Percentiles rank a stretch among this genome's conserved stretches.
These are phyloP conservation scores for Talaromyces sp. DNA, from an alignment of 2,329 filamentous ascomycete genomes.

Conservation along the genomic window DNA sequence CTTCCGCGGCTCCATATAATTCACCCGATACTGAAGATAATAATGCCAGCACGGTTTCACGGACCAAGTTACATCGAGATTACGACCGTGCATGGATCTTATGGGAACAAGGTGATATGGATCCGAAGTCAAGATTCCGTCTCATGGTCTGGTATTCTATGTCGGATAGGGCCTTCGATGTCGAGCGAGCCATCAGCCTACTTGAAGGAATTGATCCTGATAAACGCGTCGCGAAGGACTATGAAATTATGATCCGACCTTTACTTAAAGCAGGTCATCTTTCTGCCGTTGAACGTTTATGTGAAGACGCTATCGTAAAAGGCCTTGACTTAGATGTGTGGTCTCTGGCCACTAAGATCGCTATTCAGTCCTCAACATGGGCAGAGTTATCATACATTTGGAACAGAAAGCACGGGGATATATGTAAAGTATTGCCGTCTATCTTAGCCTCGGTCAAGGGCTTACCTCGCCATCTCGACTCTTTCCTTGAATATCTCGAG, in stretches of 20 bases:
- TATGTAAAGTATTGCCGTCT: slow-evolving; percentile 17
- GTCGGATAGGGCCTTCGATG: slow-evolving; percentile 39
- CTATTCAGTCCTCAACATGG: slow-evolving; percentile 36
- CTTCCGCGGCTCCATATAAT: background rate
- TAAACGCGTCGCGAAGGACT: slow-evolving; percentile 43
- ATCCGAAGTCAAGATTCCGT: slow-evolving; percentile 24
- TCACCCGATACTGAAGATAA: background rate
- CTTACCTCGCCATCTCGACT: slow-evolving; percentile 24
- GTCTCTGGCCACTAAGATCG: slow-evolving; percentile 29
- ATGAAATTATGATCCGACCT: slow-evolving; percentile 44
- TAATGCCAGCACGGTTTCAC: background rate
- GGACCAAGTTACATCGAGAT: slow-evolving; percentile 17
- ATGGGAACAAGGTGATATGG: slow-evolving; percentile 34
- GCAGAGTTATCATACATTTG: slow-evolving; percentile 30
- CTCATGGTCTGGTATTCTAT: slow-evolving; percentile 39
- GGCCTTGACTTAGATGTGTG: slow-evolving; percentile 28
- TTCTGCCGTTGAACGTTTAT: slow-evolving; percentile 40
- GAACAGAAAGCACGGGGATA: slow-evolving; percentile 15
- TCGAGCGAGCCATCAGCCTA: slow-evolving; percentile 43
- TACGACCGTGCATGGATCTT: slow-evolving; percentile 44
- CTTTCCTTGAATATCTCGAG: slow-evolving; percentile 23
- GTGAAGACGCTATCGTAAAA: slow-evolving; percentile 36
- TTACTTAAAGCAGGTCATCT: slow-evolving; percentile 40
- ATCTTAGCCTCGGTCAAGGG: slow-evolving; percentile 18
- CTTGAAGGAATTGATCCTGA: slow-evolving; percentile 43